Base-by-base conservation (phyloP, 441 rosid species). In the Adansonia gregorii region DNA sequence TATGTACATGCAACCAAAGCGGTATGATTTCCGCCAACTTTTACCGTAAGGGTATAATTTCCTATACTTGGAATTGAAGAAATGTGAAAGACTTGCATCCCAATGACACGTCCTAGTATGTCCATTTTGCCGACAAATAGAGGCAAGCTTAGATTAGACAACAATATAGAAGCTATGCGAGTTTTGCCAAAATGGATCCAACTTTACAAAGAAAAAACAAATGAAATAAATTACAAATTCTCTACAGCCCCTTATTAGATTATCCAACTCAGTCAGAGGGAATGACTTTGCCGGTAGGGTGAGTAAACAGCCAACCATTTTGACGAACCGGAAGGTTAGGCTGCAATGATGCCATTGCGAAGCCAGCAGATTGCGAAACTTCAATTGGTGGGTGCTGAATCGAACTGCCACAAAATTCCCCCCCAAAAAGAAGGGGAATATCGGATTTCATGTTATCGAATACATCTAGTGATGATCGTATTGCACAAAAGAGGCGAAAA, bases 281-380 rank as follows among this genome's bases (percentile, higher is more conserved):
- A 90, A 73, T 85, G 93, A 73, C 87, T 82, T 74, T 90, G 96
- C 80, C 87, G 90, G 78, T 89, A 80, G 20, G 93, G 87, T 74
- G 95, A 89, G 76, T 95, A 82, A 86, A 86, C 83, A 17, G 94
- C 95, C 87, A 93, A 78, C 75, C 92, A 75, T 2, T 61, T 61
- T 94, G 93, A 71, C 84, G 86, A 75, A 90, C 97, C 76, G 90
- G 76, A 56, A 87, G 78, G 76, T 90, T 90, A 19, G 92, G 93
- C 82, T 89, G 90, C 72, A 87, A 75, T n/a, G 95, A 88, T 35
- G 87, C 58, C 5, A 89, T 86, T 35, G 91, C 74, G 71, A 87
- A 88, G 63, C 94, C 97, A n/a, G 89, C 82, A 59, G 96, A 86
- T 73, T 88, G 96, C 2, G 92, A 84, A 55, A 87, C 92, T 80